Conservation (phyloP, 768 basidiomycete genomes). For the Gloeophyllum trabeum region DNA sequence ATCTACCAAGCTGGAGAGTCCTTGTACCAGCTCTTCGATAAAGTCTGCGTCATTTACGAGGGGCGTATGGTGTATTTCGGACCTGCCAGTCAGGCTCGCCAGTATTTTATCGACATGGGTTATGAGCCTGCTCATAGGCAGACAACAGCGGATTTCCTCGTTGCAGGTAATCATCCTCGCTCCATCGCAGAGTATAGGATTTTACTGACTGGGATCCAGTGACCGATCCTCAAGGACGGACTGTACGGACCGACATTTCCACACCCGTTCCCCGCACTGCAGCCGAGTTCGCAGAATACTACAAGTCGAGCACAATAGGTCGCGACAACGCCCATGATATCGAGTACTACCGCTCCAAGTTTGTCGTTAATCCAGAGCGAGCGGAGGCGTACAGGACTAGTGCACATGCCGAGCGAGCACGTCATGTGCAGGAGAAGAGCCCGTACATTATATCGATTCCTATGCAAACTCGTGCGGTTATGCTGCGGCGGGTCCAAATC, state of each 20-base stretch:
- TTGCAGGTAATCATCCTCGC: constrained; percentile 20
- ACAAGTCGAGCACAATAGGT: constrained; percentile 24
- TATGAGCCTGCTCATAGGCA: constrained; percentile 42
- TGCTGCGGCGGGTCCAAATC: constrained; percentile 23
- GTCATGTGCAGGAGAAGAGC: constrained; percentile 26
- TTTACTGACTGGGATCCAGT: constrained; percentile 22
- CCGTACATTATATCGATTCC: constrained; percentile 21
- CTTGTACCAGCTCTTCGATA: constrained; percentile 59
- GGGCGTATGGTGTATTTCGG: constrained; percentile 72
- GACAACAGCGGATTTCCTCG: constrained; percentile 51
- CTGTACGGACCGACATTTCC: constrained; percentile 40
- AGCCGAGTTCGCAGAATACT: constrained; percentile 36
- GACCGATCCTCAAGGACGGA: constrained; percentile 68
- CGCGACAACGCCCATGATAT: constrained; percentile 33
- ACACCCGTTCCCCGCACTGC: constrained; percentile 37
- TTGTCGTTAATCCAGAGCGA: constrained; percentile 31
- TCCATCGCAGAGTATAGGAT: too few species aligned
- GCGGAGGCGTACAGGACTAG: constrained; percentile 33
- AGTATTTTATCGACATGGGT: constrained; percentile 67
- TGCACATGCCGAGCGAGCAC: constrained; percentile 39
- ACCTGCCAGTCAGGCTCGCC: constrained; percentile 45
- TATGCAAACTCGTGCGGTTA: constrained; percentile 25
- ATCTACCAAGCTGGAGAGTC: constrained; percentile 79
- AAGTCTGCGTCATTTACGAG: constrained; percentile 70
- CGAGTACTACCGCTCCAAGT: constrained; percentile 28